Percentiles rank a stretch among this genome's conserved stretches.
These are phyloP conservation scores for Globisporangium carolinianum DNA, from an alignment of 352 stramenopile genomes.

Conservation along the genomic window DNA sequence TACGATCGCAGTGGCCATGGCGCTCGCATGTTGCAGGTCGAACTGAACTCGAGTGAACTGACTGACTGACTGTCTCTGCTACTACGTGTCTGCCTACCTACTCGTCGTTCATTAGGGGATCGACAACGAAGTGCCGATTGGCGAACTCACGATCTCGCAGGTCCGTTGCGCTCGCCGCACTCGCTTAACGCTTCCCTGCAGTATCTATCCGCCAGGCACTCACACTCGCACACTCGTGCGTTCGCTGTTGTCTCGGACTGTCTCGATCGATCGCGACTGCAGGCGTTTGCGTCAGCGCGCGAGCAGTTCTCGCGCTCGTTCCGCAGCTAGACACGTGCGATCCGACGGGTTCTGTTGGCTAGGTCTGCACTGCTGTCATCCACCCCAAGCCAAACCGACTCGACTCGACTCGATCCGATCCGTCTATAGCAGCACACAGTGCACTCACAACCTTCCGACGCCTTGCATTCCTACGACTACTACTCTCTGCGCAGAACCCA, in stretches of 20 bases:
- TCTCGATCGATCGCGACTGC: background rate
- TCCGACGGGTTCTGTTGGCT: background rate
- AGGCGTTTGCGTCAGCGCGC: slow-evolving; percentile 78
- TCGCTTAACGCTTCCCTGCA: too few species aligned
- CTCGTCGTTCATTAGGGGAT: slow-evolving; percentile 40
- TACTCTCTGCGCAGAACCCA: background rate
- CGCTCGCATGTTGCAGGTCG: background rate
- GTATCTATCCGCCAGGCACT: too few species aligned
- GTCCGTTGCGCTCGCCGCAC: slow-evolving; percentile 11
- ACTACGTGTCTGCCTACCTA: too few species aligned
- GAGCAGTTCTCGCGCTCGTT: slow-evolving; percentile 88
- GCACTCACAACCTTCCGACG: background rate
- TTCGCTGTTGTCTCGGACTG: too few species aligned
- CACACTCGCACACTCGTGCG: too few species aligned
- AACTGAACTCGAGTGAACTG: background rate
- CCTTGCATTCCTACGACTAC: background rate
- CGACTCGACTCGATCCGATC: too few species aligned
- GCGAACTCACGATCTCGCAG: slow-evolving; percentile 84
- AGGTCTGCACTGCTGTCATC: background rate
- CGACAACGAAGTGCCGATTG: slow-evolving; percentile 83
- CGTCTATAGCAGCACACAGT: too few species aligned
- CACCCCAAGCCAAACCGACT: too few species aligned
- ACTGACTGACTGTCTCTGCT: background rate
- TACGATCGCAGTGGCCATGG: slow-evolving; percentile 22
- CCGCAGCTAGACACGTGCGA: slow-evolving; percentile 49